Evolutionary conservation across 164 flowering plant species (phyloP).

Genomic region (Taxillus chinensis): DNA sequence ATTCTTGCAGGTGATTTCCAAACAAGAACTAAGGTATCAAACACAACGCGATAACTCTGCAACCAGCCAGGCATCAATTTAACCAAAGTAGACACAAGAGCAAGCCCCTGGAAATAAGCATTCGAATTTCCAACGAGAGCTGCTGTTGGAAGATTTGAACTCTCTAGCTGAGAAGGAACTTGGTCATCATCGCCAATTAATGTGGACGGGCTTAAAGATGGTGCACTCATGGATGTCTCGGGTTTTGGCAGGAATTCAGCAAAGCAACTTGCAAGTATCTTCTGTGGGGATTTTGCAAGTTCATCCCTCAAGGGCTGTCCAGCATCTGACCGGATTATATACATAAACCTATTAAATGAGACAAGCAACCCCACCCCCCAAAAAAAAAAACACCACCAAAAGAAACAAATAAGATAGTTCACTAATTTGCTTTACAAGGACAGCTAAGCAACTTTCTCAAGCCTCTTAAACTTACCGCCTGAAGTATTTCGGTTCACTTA

Average conservation of each 20-base stretch:
- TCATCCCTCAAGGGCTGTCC: constrained; percentile 99
- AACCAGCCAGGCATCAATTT: constrained; percentile 93
- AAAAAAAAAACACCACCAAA: too few species aligned
- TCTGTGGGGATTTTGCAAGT: constrained; percentile 92
- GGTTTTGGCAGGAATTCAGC: constrained; percentile 54
- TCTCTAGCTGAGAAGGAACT: constrained; percentile 31
- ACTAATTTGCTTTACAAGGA: neutral
- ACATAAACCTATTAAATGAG: constrained; percentile 67
- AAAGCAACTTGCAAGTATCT: constrained; percentile 78
- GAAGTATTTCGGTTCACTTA: constrained; percentile 79
- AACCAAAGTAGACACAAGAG: constrained; percentile 67
- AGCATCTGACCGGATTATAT: constrained; percentile 89
- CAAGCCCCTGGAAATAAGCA: constrained; percentile 93
- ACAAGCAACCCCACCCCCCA: neutral
- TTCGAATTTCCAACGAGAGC: constrained; percentile 36
- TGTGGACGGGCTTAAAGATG: constrained; percentile 29
- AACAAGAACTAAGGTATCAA: constrained; percentile 75
- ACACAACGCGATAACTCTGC: constrained; percentile 66
- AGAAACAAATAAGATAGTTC: too few species aligned
- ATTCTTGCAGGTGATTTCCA: constrained; percentile 96
- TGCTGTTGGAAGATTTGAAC: constrained; percentile 24
- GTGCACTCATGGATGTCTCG: constrained; percentile 40
- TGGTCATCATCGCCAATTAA: constrained; percentile 42
- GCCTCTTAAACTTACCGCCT: constrained; percentile 53
- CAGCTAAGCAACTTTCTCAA: neutral